A percentile compares a stretch with the other conserved stretches of the same genome.
Conservation (phyloP, 306 rosid genomes). For the Vicia sativa region DNA sequence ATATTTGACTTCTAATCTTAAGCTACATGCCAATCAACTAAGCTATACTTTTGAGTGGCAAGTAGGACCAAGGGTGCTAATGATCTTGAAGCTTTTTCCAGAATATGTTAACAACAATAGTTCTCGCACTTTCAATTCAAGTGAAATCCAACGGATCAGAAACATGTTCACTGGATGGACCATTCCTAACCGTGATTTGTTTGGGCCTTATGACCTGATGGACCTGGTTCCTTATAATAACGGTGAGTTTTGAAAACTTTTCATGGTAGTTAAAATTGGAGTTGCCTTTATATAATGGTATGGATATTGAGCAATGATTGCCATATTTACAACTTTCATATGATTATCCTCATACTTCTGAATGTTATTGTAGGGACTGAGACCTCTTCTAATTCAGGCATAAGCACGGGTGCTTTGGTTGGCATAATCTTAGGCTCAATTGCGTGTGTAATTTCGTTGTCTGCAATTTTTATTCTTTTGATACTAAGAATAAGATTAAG, state of each 20-base stretch:
- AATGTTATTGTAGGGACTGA: slow-evolving; percentile 47
- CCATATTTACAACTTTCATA: background rate
- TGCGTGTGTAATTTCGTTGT: slow-evolving; percentile 64
- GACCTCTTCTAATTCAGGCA: slow-evolving; percentile 42
- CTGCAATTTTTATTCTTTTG: slow-evolving; percentile 65
- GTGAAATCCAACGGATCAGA: slow-evolving; percentile 62
- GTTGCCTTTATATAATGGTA: too few relatives aligned
- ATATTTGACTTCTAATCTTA: slow-evolving; percentile 55
- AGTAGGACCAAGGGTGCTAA: slow-evolving; percentile 70
- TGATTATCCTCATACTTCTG: slow-evolving; percentile 34
- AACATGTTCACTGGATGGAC: slow-evolving; percentile 65
- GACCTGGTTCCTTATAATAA: slow-evolving; percentile 49
- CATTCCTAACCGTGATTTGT: slow-evolving; percentile 52
- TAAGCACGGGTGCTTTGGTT: slow-evolving; percentile 69
- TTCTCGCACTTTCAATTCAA: slow-evolving; percentile 48
- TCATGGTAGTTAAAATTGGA: background rate
- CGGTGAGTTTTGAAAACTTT: slow-evolving; percentile 60
- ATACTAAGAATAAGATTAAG: slow-evolving; percentile 51
- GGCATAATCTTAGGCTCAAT: slow-evolving; percentile 75
- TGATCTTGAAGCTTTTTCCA: slow-evolving; percentile 78
- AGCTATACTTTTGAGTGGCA: slow-evolving; percentile 57
- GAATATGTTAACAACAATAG: slow-evolving; percentile 32
- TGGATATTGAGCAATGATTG: too few relatives aligned
- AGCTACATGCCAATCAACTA: slow-evolving; percentile 53
- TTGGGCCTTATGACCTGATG: slow-evolving; percentile 87